Evolutionary conservation across 805 yeast species (phyloP).

Genomic region (Geotrichum ghanense): DNA sequence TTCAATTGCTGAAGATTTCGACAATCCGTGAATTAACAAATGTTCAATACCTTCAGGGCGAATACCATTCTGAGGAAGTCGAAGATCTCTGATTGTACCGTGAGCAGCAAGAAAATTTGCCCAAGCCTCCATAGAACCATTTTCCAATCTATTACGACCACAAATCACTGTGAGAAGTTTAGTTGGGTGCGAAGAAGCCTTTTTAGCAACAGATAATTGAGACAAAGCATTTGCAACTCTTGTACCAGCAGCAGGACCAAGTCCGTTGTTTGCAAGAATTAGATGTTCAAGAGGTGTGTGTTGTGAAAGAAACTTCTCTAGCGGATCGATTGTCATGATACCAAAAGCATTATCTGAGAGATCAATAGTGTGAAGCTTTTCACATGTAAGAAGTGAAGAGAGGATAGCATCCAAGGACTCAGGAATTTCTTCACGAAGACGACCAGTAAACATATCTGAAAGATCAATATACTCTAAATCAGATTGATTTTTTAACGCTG

Average conservation of each 20-base stretch:
- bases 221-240: constrained; percentile 81
- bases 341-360: constrained; percentile 96
- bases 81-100: constrained; percentile 55
- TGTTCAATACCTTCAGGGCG: constrained; percentile 84
- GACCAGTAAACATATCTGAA: constrained; percentile 89
- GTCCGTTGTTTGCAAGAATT: constrained; percentile 86
- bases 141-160: constrained; percentile 94
- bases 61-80: constrained; percentile 92
- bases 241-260: constrained; percentile 97
- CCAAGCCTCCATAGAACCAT: constrained; percentile 80
- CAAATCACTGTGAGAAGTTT: constrained; percentile 78
- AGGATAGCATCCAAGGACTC: constrained; percentile 61
- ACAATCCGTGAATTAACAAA: constrained; percentile 62
- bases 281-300: constrained; percentile 77
- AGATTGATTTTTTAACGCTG: constrained; percentile 31
- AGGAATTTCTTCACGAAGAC: constrained; percentile 92
- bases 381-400: constrained; percentile 59
- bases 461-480: constrained; percentile 56
- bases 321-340: constrained; percentile 82
- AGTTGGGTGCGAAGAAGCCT: constrained; percentile 32
- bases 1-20: constrained; percentile 45
- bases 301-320: constrained; percentile 64
- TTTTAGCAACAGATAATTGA: constrained; percentile 56
- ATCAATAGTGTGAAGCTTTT: constrained; percentile 61
- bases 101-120: constrained; percentile 80